A percentile compares a stretch with the other conserved stretches of the same genome.
These are phyloP conservation scores for Tulasnella sp. DNA, from an alignment of 768 basidiomycete genomes.

Conservation along the genomic window DNA sequence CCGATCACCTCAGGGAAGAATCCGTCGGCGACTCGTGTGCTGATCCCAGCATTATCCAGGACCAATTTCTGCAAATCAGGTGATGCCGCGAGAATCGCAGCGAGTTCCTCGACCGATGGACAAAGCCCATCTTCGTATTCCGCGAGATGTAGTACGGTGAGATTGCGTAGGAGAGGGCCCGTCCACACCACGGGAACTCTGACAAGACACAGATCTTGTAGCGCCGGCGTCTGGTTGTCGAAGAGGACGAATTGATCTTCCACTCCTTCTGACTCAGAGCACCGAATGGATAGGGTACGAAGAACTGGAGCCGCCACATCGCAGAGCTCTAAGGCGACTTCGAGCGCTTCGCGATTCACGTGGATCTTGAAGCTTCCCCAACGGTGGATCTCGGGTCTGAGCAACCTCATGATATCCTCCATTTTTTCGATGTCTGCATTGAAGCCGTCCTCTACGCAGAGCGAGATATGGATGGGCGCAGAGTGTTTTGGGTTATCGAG, in stretches of 20 bases:
- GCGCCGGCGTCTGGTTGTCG: neutral
- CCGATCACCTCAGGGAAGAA: neutral
- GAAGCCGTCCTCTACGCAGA: slow-evolving; percentile 4
- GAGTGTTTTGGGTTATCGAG: neutral
- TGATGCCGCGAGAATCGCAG: neutral
- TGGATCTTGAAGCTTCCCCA: slow-evolving; percentile 6
- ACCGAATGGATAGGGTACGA: neutral
- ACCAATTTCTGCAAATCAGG: neutral
- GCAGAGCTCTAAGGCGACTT: neutral
- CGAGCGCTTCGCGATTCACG: neutral
- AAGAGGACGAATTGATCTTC: slow-evolving; percentile 5
- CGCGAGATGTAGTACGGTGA: slow-evolving; percentile 2
- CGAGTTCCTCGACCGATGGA: neutral
- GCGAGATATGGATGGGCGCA: slow-evolving; percentile 4
- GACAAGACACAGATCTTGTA: neutral
- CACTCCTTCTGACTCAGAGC: slow-evolving; percentile 4
- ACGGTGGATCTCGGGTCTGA: neutral
- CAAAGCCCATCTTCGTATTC: neutral
- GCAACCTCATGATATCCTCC: neutral
- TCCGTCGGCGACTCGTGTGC: neutral
- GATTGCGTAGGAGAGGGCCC: neutral
- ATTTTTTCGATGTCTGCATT: neutral
- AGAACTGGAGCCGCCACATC: neutral
- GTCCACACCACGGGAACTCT: slow-evolving; percentile 4
- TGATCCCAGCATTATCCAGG: neutral